Evolutionary conservation across 1,284 basidiomycete genomes (phyloP).

Genomic region (Moesziomyces antarcticus): DNA sequence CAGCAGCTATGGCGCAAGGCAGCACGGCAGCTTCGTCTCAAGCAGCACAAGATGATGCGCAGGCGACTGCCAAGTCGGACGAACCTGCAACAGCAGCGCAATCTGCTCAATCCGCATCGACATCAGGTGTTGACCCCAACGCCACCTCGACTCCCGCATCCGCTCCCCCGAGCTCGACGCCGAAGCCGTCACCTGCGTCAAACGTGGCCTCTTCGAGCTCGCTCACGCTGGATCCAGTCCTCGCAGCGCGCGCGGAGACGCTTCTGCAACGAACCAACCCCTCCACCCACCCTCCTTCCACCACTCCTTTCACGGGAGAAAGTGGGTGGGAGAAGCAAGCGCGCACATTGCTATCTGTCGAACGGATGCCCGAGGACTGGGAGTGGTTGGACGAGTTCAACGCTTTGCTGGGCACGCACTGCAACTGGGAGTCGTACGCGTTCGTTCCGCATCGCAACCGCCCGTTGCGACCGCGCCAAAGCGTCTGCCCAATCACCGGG

Average conservation of each 20-base stretch:
- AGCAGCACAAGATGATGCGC: too few relatives aligned
- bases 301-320: neutral
- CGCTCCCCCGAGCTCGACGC: too few relatives aligned
- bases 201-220: neutral
- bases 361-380: conserved; percentile 36
- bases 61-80: too few relatives aligned
- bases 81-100: too few relatives aligned
- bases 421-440: conserved; percentile 69
- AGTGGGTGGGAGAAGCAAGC: conserved; percentile 27
- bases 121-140: too few relatives aligned
- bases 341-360: conserved; percentile 55
- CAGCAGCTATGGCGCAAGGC: too few relatives aligned
- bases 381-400: conserved; percentile 78
- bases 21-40: too few relatives aligned
- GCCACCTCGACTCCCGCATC: too few relatives aligned
- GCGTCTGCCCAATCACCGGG: conserved; percentile 70
- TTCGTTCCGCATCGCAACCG: conserved; percentile 69
- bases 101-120: too few relatives aligned
- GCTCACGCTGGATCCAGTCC: conserved; percentile 41
- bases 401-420: conserved; percentile 77
- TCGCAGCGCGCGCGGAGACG: conserved; percentile 33
- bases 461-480: conserved; percentile 67
- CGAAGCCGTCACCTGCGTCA: neutral
- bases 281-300: neutral
- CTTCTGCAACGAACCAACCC: neutral